Base-by-base conservation (phyloP, 768 basidiomycete genomes). In the Podaxis sp. region DNA sequence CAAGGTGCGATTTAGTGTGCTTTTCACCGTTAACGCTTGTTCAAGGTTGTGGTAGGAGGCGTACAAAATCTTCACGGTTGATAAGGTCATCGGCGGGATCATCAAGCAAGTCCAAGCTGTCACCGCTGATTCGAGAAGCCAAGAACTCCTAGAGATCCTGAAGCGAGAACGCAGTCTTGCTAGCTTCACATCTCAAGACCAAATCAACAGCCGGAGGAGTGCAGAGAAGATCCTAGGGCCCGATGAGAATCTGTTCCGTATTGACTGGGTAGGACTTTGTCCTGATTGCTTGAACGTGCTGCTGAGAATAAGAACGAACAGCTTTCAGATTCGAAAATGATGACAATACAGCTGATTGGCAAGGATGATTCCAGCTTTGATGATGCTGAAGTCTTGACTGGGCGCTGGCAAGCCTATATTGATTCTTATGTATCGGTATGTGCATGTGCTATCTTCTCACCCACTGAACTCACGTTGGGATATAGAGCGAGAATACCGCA, bases 61-160 rank as follows among this genome's bases (percentile, higher is more conserved):
- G 0, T 98, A 93, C 74, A 90, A 89, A 70, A 85, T 95, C 69
- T 99, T 97, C 74, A 98, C 96, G 0, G 80, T 97, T 26, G 96
- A 99, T 76, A 95, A 97, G 74, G 80, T 98, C 39, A 83, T 98
- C 48, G 91, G 90, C 1, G 81, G 87, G 1, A 82, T 98, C 64
- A 87, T 99, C 74, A 98, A 97, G 72, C 94, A 88, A 84, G 84
- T 86, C 8, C 91, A 93, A 70, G 72, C 81, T n/a, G 77, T 89
- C 36, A 78, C 91, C n/a, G 72, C 82, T 1, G 92, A 92, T 66
- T 69, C 82, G 2, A 88, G 86, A 68, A 88, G 87, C 69, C 88
- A 89, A 67, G 89, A 92, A 26, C 76, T 93, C 8, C 78, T 90
- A 4, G 90, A 92, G 58, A 74, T 85, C 17, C 74, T 93, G 62